phyloP scores from a whole-genome alignment of 768 basidiomycete genomes.

The Macrolepiota dolichaula region DNA sequence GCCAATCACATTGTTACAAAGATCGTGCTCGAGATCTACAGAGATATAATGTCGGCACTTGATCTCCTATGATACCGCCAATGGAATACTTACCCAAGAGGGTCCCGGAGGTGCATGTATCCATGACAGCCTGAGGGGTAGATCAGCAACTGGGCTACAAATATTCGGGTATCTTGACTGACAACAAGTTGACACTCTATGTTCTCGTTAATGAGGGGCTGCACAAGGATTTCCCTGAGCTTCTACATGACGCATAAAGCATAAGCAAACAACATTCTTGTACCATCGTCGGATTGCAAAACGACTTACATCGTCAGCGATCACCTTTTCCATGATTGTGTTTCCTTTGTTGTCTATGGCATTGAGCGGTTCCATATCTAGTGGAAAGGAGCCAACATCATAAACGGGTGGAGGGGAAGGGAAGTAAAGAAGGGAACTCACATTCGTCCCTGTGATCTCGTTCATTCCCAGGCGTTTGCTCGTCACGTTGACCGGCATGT shows the following conservation, averaged over 20 bases:
- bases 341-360: background rate
- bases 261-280: no score
- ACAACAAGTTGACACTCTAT: background rate
- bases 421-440: background rate
- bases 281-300: background rate
- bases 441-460: slow-evolving; percentile 16
- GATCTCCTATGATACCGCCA: background rate
- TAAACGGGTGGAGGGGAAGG: background rate
- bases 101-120: slow-evolving; percentile 13
- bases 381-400: background rate
- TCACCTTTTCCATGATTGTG: background rate
- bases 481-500: slow-evolving; percentile 10
- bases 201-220: background rate
- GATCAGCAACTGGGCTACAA: background rate
- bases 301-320: background rate
- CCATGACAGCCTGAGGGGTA: background rate
- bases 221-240: background rate
- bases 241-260: background rate
- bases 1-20: slow-evolving; percentile 13
- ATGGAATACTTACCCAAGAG: slow-evolving; percentile 12
- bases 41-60: background rate
- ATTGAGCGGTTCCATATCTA: slow-evolving; percentile 14
- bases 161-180: background rate
- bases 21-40: slow-evolving; percentile 14
- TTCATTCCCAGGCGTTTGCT: slow-evolving; percentile 2